Base-by-base conservation (phyloP, 495 filamentous ascomycete genomes). In the Venustampulla echinocandica region DNA sequence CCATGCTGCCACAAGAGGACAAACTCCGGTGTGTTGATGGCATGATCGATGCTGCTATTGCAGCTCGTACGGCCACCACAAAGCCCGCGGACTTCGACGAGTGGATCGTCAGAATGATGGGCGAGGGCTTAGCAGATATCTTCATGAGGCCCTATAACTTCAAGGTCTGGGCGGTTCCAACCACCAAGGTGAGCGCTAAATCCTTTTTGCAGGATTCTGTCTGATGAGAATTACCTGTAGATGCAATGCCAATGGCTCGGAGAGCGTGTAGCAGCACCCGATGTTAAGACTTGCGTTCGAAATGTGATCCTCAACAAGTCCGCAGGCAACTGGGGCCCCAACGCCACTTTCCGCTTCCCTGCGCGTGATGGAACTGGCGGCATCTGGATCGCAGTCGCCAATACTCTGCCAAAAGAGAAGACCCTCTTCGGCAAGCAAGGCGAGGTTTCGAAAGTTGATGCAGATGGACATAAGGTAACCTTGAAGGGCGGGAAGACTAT, bases 131-230 rank as follows among this genome's bases (percentile, higher is more conserved):
- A 53, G 92, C 92, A 48, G 81, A 99, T 66, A 71, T 90, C 44
- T 99, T 99, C 81, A 99, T 99, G 92, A 73, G 93, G 58, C 92
- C 92, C 36, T 99, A 99, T 78, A 99, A 99, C 79, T 97, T 80
- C 81, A 99, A 99, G 72, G 92, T 97, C 62, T 99, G 92, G 92
- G 93, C 92, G 47, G 90, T 97, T 59, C 92, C 93, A 30, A 97
- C 93, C 20, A 93, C 85, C 48, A 94, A 93, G 84, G 92, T 96
- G 76, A 52, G 70, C 44, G 44, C 32, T 11, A 38, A 18, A 15
- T 30, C 27, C 7, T n/a, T 30, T 30, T 30, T 7, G 27, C 27
- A 7, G 27, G n/a, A 7, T 30, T n/a, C n/a, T n/a, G n/a, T n/a
- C n/a, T n/a, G n/a, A n/a, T n/a, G n/a, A n/a, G 27, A 30, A 7